A percentile compares a stretch with the other conserved stretches of the same genome.
phyloP scores from a whole-genome alignment of 345 rosid species.

The Leavenworthia alabamica region DNA sequence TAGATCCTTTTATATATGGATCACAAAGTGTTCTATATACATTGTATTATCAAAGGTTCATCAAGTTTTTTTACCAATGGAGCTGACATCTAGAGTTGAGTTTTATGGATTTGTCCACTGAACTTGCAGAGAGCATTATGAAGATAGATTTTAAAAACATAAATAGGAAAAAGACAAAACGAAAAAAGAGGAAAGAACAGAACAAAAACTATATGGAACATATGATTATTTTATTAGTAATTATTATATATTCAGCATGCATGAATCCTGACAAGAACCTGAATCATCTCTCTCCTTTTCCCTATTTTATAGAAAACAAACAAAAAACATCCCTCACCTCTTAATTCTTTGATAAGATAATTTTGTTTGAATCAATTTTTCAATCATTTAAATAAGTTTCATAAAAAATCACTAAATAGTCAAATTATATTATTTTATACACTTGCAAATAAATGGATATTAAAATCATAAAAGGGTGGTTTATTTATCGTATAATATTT shows the following conservation, averaged over 20 bases:
- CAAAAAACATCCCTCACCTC: neutral
- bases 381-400: neutral
- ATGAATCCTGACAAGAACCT: slow-evolving; percentile 17
- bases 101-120: slow-evolving; percentile 22
- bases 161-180: slow-evolving; percentile 5
- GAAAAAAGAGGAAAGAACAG: neutral
- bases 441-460: neutral
- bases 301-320: neutral
- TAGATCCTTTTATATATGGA: neutral
- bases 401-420: neutral
- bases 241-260: neutral
- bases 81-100: slow-evolving; percentile 16
- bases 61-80: neutral
- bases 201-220: neutral
- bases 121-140: slow-evolving; percentile 13
- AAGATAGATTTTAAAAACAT: neutral
- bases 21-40: neutral
- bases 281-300: neutral
- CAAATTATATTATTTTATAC: neutral
- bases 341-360: neutral
- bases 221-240: neutral
- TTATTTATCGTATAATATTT: neutral
- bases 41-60: neutral
- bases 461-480: neutral
- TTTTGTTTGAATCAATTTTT: neutral